Evolutionary conservation across 345 rosid genomes (phyloP).

Genomic region (Gossypioides kirkii): DNA sequence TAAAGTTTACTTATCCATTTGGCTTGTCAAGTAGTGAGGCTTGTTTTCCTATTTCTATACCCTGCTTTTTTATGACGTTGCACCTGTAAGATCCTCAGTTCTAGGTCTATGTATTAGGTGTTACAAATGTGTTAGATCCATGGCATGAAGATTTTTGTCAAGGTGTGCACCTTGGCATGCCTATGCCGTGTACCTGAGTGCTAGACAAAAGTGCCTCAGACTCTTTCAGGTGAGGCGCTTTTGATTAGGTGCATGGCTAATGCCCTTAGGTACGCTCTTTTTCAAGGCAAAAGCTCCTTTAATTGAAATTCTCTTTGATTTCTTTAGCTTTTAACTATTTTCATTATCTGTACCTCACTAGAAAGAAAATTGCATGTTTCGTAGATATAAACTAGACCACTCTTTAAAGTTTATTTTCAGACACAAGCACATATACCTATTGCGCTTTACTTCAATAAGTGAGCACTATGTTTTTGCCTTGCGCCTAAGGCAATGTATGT

Average conservation of each 20-base stretch:
- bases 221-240: not conserved
- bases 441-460: not conserved
- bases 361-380: not conserved
- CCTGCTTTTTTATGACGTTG: not conserved
- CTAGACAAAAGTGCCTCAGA: not conserved
- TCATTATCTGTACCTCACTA: not conserved
- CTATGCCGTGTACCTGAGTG: too few species aligned
- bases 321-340: not conserved
- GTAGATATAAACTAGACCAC: not conserved
- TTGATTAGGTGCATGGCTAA: not conserved
- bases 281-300: too few species aligned
- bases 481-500: not conserved
- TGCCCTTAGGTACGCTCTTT: not conserved
- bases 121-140: not conserved
- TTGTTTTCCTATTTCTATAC: not conserved
- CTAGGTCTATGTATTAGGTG: not conserved
- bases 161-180: too few species aligned
- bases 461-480: not conserved
- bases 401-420: not conserved
- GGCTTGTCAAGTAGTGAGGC: not conserved
- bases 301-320: too few species aligned
- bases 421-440: not conserved
- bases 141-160: not conserved
- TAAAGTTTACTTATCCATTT: not conserved
- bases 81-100: not conserved